phyloP scores from a whole-genome alignment of 31 red algal species.

The Asparagopsis taxiformis region DNA sequence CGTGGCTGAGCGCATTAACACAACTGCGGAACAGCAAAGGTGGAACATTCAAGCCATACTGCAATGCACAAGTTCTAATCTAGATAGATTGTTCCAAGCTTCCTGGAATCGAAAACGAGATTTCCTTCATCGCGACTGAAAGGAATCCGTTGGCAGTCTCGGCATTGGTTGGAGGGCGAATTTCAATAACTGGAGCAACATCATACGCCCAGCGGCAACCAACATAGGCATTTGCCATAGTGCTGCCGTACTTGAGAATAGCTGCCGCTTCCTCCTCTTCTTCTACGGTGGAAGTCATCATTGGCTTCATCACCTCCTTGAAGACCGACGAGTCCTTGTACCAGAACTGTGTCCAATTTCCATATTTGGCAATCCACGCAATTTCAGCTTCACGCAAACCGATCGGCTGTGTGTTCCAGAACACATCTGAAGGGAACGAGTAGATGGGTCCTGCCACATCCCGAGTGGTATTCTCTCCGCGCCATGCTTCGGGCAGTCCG shows the following conservation, averaged over 20 bases:
- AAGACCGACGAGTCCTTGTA: constrained; percentile 60
- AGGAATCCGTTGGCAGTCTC: constrained; percentile 22
- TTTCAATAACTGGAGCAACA: constrained; percentile 37
- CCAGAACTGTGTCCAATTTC: constrained; percentile 43
- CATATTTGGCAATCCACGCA: constrained; percentile 46
- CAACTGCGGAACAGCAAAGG: no score
- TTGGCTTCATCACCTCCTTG: constrained; percentile 66
- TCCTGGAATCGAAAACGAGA: constrained; percentile 38
- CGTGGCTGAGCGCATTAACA: no score
- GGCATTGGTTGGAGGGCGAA: constrained; percentile 25
- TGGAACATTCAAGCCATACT: no score
- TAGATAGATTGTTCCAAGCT: constrained; percentile 31
- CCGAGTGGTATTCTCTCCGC: constrained; percentile 62
- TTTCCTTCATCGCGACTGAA: constrained; percentile 27
- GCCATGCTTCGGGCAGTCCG: constrained; percentile 69
- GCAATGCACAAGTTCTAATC: no score
- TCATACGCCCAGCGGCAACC: constrained; percentile 22
- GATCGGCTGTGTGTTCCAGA: constrained; percentile 45
- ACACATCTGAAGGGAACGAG: constrained; percentile 30
- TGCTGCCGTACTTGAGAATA: constrained; percentile 68
- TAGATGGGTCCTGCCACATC: constrained; percentile 37
- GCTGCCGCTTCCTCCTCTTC: constrained; percentile 62
- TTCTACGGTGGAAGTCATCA: constrained; percentile 22
- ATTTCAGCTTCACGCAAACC: constrained; percentile 20
- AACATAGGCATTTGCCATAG: constrained; percentile 62